phyloP scores from a whole-genome alignment of 345 rosid genomes.

The Salix brachista region DNA sequence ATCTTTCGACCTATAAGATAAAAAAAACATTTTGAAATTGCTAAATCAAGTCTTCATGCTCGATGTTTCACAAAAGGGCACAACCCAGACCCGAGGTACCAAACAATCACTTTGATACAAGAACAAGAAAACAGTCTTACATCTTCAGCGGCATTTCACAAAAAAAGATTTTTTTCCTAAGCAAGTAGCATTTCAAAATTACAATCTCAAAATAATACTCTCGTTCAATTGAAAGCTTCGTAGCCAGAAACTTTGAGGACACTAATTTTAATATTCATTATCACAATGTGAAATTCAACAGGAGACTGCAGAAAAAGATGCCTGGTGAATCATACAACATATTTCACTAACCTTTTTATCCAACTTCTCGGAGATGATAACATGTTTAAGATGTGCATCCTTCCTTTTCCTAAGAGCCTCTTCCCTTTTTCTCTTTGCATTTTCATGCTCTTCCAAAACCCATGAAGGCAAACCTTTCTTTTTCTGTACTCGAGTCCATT shows the following conservation, averaged over 20 bases:
- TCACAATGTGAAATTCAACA: neutral
- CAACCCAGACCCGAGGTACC: neutral
- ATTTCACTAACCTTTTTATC: constrained; percentile 66
- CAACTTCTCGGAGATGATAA: constrained; percentile 74
- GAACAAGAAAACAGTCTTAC: neutral
- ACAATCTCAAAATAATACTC: neutral
- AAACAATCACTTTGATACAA: neutral
- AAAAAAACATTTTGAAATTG: neutral
- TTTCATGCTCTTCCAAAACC: constrained; percentile 73
- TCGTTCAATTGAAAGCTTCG: neutral
- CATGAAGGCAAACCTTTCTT: constrained; percentile 81
- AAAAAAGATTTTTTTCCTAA: neutral
- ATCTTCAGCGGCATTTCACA: neutral
- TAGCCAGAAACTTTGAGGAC: neutral
- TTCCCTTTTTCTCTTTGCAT: constrained; percentile 59
- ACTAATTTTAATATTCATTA: neutral
- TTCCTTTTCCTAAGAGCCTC: constrained; percentile 73
- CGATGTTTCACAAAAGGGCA: neutral
- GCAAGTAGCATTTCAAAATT: neutral
- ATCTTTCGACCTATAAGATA: neutral
- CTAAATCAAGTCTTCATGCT: neutral
- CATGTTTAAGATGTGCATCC: constrained; percentile 74
- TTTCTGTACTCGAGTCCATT: constrained; percentile 69
- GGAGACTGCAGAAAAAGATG: neutral
- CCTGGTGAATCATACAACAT: constrained; percentile 3